phyloP scores from a whole-genome alignment of 2,329 filamentous ascomycete genomes.

The Phialophora tarda region DNA sequence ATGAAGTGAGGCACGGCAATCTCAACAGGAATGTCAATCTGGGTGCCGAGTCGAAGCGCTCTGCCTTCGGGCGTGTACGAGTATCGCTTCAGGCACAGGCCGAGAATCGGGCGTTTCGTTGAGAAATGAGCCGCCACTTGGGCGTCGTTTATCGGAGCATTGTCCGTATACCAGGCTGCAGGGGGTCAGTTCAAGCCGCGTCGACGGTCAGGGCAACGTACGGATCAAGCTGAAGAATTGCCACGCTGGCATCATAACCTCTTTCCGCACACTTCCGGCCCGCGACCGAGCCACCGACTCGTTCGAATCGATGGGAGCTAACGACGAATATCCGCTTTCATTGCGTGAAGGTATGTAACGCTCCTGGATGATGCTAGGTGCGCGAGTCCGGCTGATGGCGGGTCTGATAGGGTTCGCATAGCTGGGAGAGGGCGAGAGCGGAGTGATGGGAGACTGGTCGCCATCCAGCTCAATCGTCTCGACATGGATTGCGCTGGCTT shows the following conservation, averaged over 20 bases:
- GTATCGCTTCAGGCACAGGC: constrained; percentile 92
- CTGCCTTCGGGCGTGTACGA: constrained; percentile 72
- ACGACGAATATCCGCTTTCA: constrained; percentile 50
- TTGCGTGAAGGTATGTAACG: constrained; percentile 51
- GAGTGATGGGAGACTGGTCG: constrained; percentile 41
- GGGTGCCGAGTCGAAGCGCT: constrained; percentile 75
- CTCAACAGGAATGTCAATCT: constrained; percentile 89
- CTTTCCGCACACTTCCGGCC: constrained; percentile 65
- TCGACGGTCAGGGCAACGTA: constrained; percentile 54
- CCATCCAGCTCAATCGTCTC: constrained; percentile 50
- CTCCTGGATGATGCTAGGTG: constrained; percentile 52
- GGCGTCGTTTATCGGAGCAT: constrained; percentile 67
- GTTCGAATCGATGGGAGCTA: constrained; percentile 43
- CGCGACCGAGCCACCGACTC: constrained; percentile 42
- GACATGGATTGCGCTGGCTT: constrained; percentile 48
- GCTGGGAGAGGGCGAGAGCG: constrained; percentile 44
- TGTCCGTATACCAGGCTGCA: constrained; percentile 82
- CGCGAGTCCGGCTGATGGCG: constrained; percentile 40
- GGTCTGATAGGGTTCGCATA: constrained; percentile 40
- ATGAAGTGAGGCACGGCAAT: constrained; percentile 87
- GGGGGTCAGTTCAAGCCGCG: constrained; percentile 48
- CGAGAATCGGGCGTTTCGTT: constrained; percentile 79
- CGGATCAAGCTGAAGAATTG: constrained; percentile 94
- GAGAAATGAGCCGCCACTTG: constrained; percentile 91
- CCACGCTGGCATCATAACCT: constrained; percentile 95